Conservation (phyloP, 78 protist genomes). For the Reticulomyxa filosa region DNA sequence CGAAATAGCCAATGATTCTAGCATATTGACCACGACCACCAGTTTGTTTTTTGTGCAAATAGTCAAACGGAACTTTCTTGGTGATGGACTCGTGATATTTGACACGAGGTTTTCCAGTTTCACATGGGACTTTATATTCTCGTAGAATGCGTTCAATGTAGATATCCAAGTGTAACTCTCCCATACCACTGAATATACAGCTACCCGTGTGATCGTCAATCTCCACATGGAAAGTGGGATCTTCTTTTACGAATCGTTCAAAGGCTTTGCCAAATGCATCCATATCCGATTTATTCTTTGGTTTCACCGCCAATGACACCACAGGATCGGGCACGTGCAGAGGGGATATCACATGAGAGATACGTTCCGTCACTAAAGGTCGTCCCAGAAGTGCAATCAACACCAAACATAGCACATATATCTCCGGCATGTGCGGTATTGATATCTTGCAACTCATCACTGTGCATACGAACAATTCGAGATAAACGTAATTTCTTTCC, state of each 20-base stretch:
- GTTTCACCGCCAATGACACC: slow-evolving; percentile 50
- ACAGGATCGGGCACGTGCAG: slow-evolving; percentile 85
- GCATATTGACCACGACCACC: slow-evolving; percentile 91
- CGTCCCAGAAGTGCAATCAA: slow-evolving; percentile 81
- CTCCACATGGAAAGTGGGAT: slow-evolving; percentile 77
- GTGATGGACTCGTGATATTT: slow-evolving; percentile 62
- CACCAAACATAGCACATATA: slow-evolving; percentile 83
- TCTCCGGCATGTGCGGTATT: slow-evolving; percentile 53
- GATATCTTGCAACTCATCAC: slow-evolving; percentile 59
- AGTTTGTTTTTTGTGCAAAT: slow-evolving; percentile 76
- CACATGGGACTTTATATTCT: slow-evolving; percentile 38
- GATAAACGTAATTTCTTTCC: slow-evolving; percentile 42
- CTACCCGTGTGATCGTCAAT: slow-evolving; percentile 38
- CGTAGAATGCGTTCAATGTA: slow-evolving; percentile 59
- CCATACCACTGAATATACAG: slow-evolving; percentile 79
- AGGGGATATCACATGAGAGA: slow-evolving; percentile 38
- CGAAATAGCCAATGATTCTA: slow-evolving; percentile 38
- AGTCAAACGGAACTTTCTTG: slow-evolving; percentile 25
- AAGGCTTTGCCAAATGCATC: slow-evolving; percentile 42
- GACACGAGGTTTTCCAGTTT: slow-evolving; percentile 43
- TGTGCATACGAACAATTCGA: slow-evolving; percentile 77
- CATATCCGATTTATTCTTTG: slow-evolving; percentile 4
- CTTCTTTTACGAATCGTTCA: slow-evolving; percentile 57
- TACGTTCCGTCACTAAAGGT: slow-evolving; percentile 67
- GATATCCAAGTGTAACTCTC: slow-evolving; percentile 83